Evolutionary conservation across 345 rosid genomes (phyloP).

Genomic region (Jatropha curcas): DNA sequence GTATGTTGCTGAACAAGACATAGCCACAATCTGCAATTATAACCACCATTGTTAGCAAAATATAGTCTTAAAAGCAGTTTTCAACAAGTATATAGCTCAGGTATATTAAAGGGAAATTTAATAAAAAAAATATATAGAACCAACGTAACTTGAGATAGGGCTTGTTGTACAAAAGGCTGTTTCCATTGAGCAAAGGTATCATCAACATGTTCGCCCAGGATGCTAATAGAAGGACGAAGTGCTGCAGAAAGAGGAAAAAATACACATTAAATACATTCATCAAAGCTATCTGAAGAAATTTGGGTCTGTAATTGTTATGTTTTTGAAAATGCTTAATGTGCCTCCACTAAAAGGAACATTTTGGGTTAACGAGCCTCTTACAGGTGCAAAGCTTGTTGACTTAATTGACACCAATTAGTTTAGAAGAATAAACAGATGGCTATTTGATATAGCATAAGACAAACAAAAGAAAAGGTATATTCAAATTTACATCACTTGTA

Average conservation of each 20-base stretch:
- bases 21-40: conserved; percentile 68
- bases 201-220: conserved; percentile 50
- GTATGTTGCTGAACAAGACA: conserved; percentile 56
- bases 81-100: conserved; percentile 1
- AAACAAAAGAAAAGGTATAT: neutral
- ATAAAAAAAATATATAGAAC: neutral
- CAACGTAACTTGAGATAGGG: conserved; percentile 62
- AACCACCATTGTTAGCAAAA: conserved; percentile 27
- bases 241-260: conserved; percentile 37
- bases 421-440: neutral
- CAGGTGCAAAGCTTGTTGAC: neutral
- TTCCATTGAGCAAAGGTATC: conserved; percentile 68
- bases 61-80: neutral
- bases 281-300: conserved; percentile 11
- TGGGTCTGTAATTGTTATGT: neutral
- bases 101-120: neutral
- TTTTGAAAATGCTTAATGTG: neutral
- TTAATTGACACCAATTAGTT: neutral
- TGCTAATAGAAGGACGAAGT: conserved; percentile 62
- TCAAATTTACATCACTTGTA: neutral
- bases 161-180: conserved; percentile 66
- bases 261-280: conserved; percentile 20
- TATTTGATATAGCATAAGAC: neutral
- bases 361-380: neutral
- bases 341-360: neutral